Evolutionary conservation across 2,329 filamentous ascomycete genomes (phyloP).

Genomic region (Claviceps cyperi): DNA sequence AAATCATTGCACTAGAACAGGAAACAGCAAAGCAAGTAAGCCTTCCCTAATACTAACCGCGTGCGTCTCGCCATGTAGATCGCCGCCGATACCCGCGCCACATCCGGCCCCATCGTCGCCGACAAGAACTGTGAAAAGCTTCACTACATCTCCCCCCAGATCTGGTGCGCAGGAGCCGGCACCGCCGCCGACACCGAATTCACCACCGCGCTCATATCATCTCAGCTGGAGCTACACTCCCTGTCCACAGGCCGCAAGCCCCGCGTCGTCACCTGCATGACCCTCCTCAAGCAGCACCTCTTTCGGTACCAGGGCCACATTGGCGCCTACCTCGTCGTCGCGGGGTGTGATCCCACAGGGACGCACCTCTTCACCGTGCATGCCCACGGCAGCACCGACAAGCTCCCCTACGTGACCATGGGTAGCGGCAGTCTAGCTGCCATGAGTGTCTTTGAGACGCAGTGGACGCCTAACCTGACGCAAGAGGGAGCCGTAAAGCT

Average conservation of each 20-base stretch:
- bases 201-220: slow-evolving; percentile 95
- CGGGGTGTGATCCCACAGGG: slow-evolving; percentile 90
- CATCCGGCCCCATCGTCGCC: slow-evolving; percentile 92
- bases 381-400: slow-evolving; percentile 95
- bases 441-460: slow-evolving; percentile 96
- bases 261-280: slow-evolving; percentile 98
- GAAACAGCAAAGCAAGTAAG: neutral
- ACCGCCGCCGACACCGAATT: slow-evolving; percentile 98
- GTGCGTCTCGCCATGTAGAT: slow-evolving; percentile 40
- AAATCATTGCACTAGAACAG: neutral
- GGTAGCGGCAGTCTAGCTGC: slow-evolving; percentile 88
- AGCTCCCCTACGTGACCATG: slow-evolving; percentile 98
- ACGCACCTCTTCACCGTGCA: slow-evolving; percentile 95
- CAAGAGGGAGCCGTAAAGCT: slow-evolving; percentile 72
- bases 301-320: slow-evolving; percentile 98
- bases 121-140: slow-evolving; percentile 99
- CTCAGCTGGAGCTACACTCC: slow-evolving; percentile 92
- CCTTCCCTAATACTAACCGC: neutral
- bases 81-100: slow-evolving; percentile 94
- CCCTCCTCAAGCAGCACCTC: slow-evolving; percentile 96
- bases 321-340: slow-evolving; percentile 93
- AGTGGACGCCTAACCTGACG: slow-evolving; percentile 70
- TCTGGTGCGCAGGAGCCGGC: slow-evolving; percentile 97
- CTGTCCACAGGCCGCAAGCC: slow-evolving; percentile 93
- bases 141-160: slow-evolving; percentile 95